Evolutionary conservation across 768 basidiomycete species (phyloP).

Genomic region (Pleurotus tuoliensis): DNA sequence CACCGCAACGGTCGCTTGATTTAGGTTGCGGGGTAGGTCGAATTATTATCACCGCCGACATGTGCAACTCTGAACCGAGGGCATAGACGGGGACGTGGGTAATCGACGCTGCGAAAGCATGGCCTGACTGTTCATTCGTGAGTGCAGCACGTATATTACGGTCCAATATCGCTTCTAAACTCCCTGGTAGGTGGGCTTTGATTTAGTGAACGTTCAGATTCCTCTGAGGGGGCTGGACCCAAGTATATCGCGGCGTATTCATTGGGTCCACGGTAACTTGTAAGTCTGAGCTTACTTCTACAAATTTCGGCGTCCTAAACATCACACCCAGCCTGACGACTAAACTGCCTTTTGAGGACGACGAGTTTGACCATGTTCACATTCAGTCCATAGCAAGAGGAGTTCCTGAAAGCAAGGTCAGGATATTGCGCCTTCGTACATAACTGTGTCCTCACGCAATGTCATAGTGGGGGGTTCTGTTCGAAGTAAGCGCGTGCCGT

Average conservation of each 20-base stretch:
- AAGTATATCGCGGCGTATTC: conserved; percentile 51
- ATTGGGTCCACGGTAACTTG: conserved; percentile 81
- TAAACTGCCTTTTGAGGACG: conserved; percentile 76
- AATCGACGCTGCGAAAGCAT: conserved; percentile 68
- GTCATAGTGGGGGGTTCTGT: conserved; percentile 62
- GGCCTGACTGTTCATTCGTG: conserved; percentile 65
- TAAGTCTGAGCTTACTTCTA: conserved; percentile 22
- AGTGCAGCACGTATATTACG: conserved; percentile 16
- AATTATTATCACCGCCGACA: background rate
- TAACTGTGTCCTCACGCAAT: conserved; percentile 2
- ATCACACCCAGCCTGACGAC: conserved; percentile 56
- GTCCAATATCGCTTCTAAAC: background rate
- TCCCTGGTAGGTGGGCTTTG: conserved; percentile 62
- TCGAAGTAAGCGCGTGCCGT: conserved; percentile 44
- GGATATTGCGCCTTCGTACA: conserved; percentile 9
- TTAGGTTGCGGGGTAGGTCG: conserved; percentile 69
- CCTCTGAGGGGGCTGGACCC: conserved; percentile 48
- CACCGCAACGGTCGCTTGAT: conserved; percentile 56
- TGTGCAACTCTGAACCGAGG: conserved; percentile 4
- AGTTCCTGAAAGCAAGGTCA: conserved; percentile 75
- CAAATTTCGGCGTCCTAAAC: background rate
- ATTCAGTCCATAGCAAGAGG: conserved; percentile 61
- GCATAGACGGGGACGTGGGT: conserved; percentile 65
- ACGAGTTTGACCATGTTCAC: conserved; percentile 81
- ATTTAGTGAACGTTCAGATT: conserved; percentile 73